Percentiles rank a stretch among this genome's conserved stretches.
Evolutionary conservation across 768 basidiomycete genomes (phyloP).

Genomic region (Hygrophorus russula): DNA sequence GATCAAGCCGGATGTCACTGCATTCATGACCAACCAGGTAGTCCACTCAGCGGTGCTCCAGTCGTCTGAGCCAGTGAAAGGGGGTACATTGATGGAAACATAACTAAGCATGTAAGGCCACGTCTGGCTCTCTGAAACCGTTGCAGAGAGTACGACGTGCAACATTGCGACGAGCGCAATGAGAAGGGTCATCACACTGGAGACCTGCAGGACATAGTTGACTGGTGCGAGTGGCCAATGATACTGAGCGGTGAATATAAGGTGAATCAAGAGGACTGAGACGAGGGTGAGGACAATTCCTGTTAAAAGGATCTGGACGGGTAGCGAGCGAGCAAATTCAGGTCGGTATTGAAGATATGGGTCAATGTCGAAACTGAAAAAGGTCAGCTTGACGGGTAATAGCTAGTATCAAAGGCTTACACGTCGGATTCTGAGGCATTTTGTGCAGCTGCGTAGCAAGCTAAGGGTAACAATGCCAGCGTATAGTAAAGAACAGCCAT

Average conservation of each 20-base stretch:
- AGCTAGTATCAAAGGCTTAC: too few relatives aligned
- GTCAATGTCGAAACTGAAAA: conserved; percentile 29
- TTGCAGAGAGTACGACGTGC: conserved; percentile 55
- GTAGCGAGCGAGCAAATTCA: conserved; percentile 75
- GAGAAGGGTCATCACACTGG: conserved; percentile 72
- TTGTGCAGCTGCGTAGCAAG: too few relatives aligned
- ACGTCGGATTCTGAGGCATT: too few relatives aligned
- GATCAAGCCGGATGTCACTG: conserved; percentile 70
- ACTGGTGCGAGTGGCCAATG: conserved; percentile 90
- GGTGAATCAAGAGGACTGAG: conserved; percentile 78
- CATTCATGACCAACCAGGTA: conserved; percentile 84
- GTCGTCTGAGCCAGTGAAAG: conserved; percentile 19
- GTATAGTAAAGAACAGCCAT: too few relatives aligned
- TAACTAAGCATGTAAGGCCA: conserved; percentile 99
- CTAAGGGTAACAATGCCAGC: too few relatives aligned
- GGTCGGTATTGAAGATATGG: conserved; percentile 77
- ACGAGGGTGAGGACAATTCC: conserved; percentile 81
- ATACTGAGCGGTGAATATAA: conserved; percentile 91
- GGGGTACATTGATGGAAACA: conserved; percentile 71
- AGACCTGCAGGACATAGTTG: conserved; percentile 86
- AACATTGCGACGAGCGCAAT: conserved; percentile 70
- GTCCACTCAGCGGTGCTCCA: conserved; percentile 62
- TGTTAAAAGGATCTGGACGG: conserved; percentile 80
- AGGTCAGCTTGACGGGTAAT: too few relatives aligned
- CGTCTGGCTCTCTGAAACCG: conserved; percentile 47